These are phyloP conservation scores for Ulmus americana DNA, from an alignment of 331 rosid genomes.

Conservation along the genomic window DNA sequence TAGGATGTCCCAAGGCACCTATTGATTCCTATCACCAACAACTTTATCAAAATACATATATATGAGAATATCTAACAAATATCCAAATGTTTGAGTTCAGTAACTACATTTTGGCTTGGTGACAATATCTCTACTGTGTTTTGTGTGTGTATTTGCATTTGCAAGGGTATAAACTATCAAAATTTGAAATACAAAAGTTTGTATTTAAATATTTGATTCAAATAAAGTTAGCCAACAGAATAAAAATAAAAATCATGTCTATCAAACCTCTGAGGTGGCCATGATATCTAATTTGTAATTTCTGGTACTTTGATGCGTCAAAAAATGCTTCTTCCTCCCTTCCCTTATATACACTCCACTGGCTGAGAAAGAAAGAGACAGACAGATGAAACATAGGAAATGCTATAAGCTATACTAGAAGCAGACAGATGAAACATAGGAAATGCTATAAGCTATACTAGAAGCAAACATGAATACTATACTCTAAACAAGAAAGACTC, in stretches of 20 bases:
- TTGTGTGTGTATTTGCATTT: slow-evolving; percentile 16
- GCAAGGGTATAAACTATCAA: slow-evolving; percentile 22
- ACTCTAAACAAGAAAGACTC: neutral
- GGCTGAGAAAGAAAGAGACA: slow-evolving; percentile 29
- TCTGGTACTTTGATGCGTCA: slow-evolving; percentile 27
- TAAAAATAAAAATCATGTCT: slow-evolving; percentile 9
- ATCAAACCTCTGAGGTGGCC: slow-evolving; percentile 35
- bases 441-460: neutral
- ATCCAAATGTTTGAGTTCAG: neutral
- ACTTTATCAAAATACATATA: neutral
- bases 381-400: slow-evolving; percentile 21
- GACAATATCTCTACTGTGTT: slow-evolving; percentile 9
- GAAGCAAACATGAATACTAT: neutral
- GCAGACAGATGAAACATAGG: neutral
- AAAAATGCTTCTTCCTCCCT: slow-evolving; percentile 34
- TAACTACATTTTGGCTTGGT: slow-evolving; percentile 18
- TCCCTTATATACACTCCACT: slow-evolving; percentile 32
- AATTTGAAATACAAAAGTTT: slow-evolving; percentile 18
- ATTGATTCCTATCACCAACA: no score
- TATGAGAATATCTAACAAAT: slow-evolving; percentile 23
- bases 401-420: slow-evolving; percentile 6
- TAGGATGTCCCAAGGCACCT: no score
- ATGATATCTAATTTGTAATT: slow-evolving; percentile 23
- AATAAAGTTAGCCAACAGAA: slow-evolving; percentile 21
- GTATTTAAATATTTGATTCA: slow-evolving; percentile 21